phyloP scores from a whole-genome alignment of 495 filamentous ascomycete genomes.

The Daldinia bambusicola region DNA sequence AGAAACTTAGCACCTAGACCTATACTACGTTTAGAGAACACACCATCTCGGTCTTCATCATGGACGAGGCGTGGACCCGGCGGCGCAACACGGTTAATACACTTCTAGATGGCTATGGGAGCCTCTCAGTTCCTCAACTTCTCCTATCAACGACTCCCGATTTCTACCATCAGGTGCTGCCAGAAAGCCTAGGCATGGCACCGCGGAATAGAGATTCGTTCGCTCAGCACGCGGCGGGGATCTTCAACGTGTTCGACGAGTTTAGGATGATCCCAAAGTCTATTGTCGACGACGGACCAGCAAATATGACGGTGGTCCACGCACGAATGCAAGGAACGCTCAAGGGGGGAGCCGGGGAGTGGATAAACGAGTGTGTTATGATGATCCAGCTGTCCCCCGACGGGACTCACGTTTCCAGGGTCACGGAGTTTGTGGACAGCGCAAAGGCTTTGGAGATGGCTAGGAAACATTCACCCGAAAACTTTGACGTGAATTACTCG shows the following conservation, averaged over 20 bases:
- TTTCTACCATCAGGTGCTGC: conserved; percentile 54
- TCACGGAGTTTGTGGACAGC: conserved; percentile 57
- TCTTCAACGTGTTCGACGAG: conserved; percentile 52
- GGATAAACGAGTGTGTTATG: conserved; percentile 57
- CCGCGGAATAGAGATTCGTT: conserved; percentile 49
- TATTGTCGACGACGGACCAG: conserved; percentile 49
- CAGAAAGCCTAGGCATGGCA: conserved; percentile 51
- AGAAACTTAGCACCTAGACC: conserved; percentile 12
- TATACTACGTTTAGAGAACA: neutral
- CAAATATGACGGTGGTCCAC: conserved; percentile 47
- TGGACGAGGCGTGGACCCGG: conserved; percentile 36
- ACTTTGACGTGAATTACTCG: conserved; percentile 38
- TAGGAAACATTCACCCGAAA: conserved; percentile 44
- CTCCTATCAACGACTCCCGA: conserved; percentile 44
- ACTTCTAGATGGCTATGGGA: conserved; percentile 52
- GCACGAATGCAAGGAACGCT: conserved; percentile 51
- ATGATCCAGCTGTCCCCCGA: conserved; percentile 49
- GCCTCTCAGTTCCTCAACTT: conserved; percentile 48
- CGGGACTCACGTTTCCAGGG: conserved; percentile 42
- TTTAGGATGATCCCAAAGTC: conserved; percentile 53
- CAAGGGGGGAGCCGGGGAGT: conserved; percentile 38
- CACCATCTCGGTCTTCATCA: conserved; percentile 25
- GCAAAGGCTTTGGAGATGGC: conserved; percentile 54
- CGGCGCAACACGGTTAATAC: conserved; percentile 43
- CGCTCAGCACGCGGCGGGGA: conserved; percentile 46